Evolutionary conservation across 2,329 filamentous ascomycete genomes (phyloP), one percentile per base, ranked within the genome.

Genomic region (Epichloe gansuensis): DNA sequence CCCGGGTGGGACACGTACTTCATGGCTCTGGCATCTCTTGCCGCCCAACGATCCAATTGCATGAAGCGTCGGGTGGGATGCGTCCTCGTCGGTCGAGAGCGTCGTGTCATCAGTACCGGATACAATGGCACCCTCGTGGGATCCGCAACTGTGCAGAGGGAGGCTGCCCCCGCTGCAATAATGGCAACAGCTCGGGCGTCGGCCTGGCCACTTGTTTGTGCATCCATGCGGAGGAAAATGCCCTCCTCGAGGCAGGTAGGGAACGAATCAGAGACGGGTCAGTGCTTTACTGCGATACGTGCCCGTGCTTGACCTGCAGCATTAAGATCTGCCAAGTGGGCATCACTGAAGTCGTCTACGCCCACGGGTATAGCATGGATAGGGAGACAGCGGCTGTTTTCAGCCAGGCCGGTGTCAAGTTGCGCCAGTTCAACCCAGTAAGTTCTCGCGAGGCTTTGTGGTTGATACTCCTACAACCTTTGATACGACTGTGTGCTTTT

Each of bases 301-400:
- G 93, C 68, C 93, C 93, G 4, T 98, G 93, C 66, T 74, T 98
- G 67, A 98, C 93, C 2, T 98, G 93, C 69, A 95, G 89, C 62
- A 95, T 98, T 73, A 98, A 98, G 74, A 97, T 98, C 63, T 88
- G 89, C 23, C 93, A 98, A 72, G 89, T 97, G 7, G 93, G 93
- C 17, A 95, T 98, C 59, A 82, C 81, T 43, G 93, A 98, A 74
- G 93, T 98, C 13, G 91, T 98, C 13, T 98, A 95, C 63, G 91
- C 83, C 58, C 86, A 94, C 65, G 83, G 86, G 28, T 98, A 98
- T 67, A 91, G 91, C 66, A 96, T 98, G 85, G 93, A 98, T 64
- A 80, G 75, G 42, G 82, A 88, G 67, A 87, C 89, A 39, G 89
- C 91, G 8, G 79, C 80, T 50, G 86, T 98, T 31, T 87, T 98